A percentile compares a stretch with the other conserved stretches of the same genome.
Conservation (phyloP, 2,329 filamentous ascomycete genomes). For the Diaporthe longicolla region DNA sequence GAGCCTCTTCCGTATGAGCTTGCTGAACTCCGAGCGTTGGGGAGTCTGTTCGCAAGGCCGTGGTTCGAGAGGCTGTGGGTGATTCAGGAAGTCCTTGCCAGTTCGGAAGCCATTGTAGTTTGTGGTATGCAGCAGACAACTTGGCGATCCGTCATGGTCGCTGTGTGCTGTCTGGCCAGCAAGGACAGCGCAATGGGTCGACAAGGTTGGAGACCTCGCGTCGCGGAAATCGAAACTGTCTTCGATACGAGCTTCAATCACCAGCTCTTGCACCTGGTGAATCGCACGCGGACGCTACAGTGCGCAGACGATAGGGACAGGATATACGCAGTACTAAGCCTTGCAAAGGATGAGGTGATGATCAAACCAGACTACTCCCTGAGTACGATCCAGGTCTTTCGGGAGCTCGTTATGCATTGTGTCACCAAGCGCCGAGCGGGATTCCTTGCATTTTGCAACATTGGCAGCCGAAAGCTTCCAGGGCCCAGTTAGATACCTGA, state of each 20-base stretch:
- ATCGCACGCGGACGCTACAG: background rate
- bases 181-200: background rate
- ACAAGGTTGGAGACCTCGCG: background rate
- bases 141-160: background rate
- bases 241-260: background rate
- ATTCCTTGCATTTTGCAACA: background rate
- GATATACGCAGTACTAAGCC: background rate
- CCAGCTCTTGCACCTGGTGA: background rate
- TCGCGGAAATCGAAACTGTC: background rate
- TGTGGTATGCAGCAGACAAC: background rate
- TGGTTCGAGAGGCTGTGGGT: conserved; percentile 17
- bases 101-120: background rate
- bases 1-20: background rate
- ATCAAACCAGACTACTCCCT: conserved; percentile 11
- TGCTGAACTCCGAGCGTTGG: background rate
- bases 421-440: rapidly evolving
- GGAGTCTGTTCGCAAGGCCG: background rate
- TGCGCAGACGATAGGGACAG: background rate
- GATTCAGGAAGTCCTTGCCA: background rate
- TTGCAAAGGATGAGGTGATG: background rate
- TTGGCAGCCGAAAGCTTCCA: background rate
- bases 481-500: conserved; percentile 9
- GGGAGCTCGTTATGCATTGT: background rate
- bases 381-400: background rate
- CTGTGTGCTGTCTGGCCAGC: background rate